A percentile compares a stretch with the other conserved stretches of the same genome.
phyloP scores from a whole-genome alignment of 2,329 filamentous ascomycete genomes.

The Fusarium napiforme region DNA sequence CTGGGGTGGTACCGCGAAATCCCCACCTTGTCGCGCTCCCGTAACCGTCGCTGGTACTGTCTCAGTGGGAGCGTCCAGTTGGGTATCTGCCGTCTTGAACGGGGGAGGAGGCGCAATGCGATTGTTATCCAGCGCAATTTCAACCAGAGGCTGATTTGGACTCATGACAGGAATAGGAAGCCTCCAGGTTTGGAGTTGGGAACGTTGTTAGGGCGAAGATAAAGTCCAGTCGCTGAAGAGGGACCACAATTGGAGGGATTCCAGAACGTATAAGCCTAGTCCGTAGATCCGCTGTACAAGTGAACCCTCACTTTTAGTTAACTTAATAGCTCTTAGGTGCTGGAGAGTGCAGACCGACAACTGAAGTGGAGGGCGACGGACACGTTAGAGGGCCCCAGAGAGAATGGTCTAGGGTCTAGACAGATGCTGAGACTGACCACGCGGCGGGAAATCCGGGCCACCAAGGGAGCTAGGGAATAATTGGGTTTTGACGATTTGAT shows the following conservation, averaged over 20 bases:
- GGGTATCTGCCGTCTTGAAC: constrained; percentile 20
- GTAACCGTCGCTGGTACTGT: constrained; percentile 10
- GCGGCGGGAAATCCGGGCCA: constrained; percentile 37
- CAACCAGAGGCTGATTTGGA: constrained; percentile 36
- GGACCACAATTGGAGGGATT: constrained; percentile 30
- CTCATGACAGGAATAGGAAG: constrained; percentile 31
- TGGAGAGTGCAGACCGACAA: constrained; percentile 21
- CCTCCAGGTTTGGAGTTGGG: constrained; percentile 10
- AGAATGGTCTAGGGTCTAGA: constrained; percentile 35
- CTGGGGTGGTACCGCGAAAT: constrained; percentile 41
- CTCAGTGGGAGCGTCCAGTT: constrained; percentile 24
- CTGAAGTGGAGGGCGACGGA: constrained; percentile 20
- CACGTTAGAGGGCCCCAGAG: constrained; percentile 6
- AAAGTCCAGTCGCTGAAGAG: constrained; percentile 1
- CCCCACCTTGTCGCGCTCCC: constrained; percentile 42
- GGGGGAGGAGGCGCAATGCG: constrained; percentile 35
- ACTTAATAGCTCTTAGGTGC: background rate
- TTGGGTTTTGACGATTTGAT: constrained; percentile 26
- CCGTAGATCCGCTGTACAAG: constrained; percentile 10
- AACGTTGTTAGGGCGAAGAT: constrained; percentile 19
- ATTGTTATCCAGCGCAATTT: constrained; percentile 35
- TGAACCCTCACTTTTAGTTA: constrained; percentile 19
- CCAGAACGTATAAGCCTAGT: constrained; percentile 21
- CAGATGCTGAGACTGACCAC: constrained; percentile 33
- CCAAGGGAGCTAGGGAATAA: constrained; percentile 37